Evolutionary conservation across 306 rosid genomes (phyloP).

Genomic region (Purshia tridentata): DNA sequence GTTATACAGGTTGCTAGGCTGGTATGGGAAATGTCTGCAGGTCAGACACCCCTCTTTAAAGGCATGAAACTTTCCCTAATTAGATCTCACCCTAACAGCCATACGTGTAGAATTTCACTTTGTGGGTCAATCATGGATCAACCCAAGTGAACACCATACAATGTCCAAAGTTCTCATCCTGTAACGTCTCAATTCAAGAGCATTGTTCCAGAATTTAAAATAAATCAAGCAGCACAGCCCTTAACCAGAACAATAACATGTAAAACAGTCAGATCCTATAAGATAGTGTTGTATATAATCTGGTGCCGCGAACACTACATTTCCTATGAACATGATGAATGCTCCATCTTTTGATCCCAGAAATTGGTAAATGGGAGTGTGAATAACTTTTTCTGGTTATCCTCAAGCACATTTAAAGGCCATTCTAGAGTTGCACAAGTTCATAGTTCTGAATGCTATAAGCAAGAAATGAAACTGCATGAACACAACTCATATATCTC

Average conservation of each 20-base stretch:
- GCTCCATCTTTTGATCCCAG: neutral
- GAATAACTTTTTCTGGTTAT: neutral
- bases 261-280: neutral
- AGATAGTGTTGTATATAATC: neutral
- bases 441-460: neutral
- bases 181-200: neutral
- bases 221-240: neutral
- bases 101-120: neutral
- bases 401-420: neutral
- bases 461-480: slow-evolving; percentile 11
- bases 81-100: neutral
- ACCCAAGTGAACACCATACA: slow-evolving; percentile 1
- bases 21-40: neutral
- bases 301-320: neutral
- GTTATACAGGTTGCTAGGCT: neutral
- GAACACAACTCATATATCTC: neutral
- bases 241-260: neutral
- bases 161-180: neutral
- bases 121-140: neutral
- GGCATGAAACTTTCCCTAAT: neutral
- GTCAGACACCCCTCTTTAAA: neutral
- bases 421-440: neutral
- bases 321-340: neutral
- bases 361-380: neutral
- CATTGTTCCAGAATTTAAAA: neutral